phyloP scores from a whole-genome alignment of 2,329 filamentous ascomycete genomes.

The Talaromyces pinophilus region DNA sequence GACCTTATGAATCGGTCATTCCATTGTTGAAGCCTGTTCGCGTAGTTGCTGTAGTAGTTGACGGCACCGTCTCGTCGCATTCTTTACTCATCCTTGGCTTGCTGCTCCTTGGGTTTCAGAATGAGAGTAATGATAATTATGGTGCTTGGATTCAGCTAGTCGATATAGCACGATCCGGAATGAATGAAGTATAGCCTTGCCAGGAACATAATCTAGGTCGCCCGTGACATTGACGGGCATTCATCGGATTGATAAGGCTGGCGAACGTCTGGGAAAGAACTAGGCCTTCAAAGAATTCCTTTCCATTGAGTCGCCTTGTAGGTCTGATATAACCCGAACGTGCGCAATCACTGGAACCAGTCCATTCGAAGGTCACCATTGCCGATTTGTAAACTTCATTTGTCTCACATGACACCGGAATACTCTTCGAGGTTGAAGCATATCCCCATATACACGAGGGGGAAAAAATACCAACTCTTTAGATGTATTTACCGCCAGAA shows the following conservation, averaged over 20 bases:
- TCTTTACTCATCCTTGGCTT: not conserved
- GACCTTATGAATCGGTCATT: not conserved
- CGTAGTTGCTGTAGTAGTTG: not conserved
- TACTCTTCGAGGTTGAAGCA: not conserved
- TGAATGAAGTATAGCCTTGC: not conserved
- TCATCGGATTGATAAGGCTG: not conserved
- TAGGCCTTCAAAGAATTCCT: not conserved
- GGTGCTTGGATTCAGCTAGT: not conserved
- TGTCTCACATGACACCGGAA: not conserved
- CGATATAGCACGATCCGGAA: not conserved
- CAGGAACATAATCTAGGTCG: not conserved
- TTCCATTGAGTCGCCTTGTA: not conserved
- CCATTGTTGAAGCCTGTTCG: not conserved
- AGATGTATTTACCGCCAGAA: conserved; percentile 65
- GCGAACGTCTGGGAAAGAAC: not conserved
- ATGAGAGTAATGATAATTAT: not conserved
- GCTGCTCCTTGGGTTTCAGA: not conserved
- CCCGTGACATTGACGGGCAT: not conserved
- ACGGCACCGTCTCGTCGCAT: not conserved
- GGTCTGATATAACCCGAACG: not conserved
- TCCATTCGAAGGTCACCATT: too few species aligned
- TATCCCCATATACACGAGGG: not conserved
- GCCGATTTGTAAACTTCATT: not conserved
- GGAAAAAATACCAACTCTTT: not conserved
- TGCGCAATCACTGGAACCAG: too few species aligned